Evolutionary conservation across 106 monocot genomes (phyloP).

Genomic region (Allium fistulosum): DNA sequence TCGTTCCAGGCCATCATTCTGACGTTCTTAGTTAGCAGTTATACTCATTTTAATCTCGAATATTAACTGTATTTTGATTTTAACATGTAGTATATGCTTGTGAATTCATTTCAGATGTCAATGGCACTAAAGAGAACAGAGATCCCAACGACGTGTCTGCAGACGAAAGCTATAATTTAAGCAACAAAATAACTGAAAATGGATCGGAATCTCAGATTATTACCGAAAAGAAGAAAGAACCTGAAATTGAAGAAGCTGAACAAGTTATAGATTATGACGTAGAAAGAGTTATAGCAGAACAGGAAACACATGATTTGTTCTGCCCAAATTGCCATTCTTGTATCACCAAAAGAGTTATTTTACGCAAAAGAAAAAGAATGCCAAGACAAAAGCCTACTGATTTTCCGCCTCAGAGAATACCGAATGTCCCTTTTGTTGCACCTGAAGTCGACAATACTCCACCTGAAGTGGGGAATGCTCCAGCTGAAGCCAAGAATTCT

Average conservation of each 20-base stretch:
- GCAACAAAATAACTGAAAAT: constrained; percentile 10
- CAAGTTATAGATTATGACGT: constrained; percentile 40
- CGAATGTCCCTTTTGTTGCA: constrained; percentile 12
- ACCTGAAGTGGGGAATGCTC: constrained; percentile 10
- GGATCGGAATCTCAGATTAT: constrained; percentile 3
- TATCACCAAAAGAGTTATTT: constrained; percentile 86
- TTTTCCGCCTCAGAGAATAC: constrained; percentile 39
- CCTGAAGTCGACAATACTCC: neutral
- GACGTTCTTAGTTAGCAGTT: no score
- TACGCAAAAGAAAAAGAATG: constrained; percentile 80
- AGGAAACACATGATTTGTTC: constrained; percentile 87
- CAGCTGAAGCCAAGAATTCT: neutral
- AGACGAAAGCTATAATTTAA: neutral
- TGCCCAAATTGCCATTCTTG: constrained; percentile 92
- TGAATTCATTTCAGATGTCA: neutral
- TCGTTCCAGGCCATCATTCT: no score
- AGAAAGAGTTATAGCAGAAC: constrained; percentile 70
- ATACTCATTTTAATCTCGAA: no score
- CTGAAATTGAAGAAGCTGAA: neutral
- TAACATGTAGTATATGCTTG: no score
- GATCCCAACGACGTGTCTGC: neutral
- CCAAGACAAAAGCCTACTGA: constrained; percentile 20
- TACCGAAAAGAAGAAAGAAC: constrained; percentile 10
- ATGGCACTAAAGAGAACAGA: constrained; percentile 1
- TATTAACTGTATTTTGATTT: no score